Evolutionary conservation across 1,284 basidiomycete species (phyloP), one percentile per base, ranked within the genome.

Genomic region (Melampsora abietis-canadensis): DNA sequence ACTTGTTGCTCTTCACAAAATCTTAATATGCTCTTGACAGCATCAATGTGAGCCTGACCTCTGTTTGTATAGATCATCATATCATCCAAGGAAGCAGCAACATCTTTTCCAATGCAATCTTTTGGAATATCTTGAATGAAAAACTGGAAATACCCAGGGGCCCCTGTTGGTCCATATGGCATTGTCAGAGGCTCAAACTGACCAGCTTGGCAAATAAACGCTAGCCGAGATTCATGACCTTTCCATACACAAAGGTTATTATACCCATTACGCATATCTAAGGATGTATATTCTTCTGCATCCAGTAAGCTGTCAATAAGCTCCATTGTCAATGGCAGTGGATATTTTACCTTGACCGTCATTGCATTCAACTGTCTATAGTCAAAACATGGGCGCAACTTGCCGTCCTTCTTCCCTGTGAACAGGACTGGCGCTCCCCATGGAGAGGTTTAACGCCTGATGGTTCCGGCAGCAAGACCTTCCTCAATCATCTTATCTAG

Each of bases 351-450:
- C 24, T 63, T 63, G n/a, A 63, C 27, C 7, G 61, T 63, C 31
- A 63, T 19, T 8, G 61, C 10, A 31, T 63, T 63, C 24, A 86
- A 79, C 19, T 63, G 4, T 12, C 19, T 7, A 37, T 63, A 63
- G 61, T 64, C 62, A 64, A 64, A 64, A 27, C 62, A 64, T n/a
- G 62, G 62, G 7, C 34, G 21, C 14, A 64, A 37, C 19, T 34
- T 64, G 8, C 62, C 62, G 34, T 64, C 82, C 77, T 85, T 86
- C 77, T 86, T 86, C 61, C 81, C 81, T 44, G 85, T 81, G 75
- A 86, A 87, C 0, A 87, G 80, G 4, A 64, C 62, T 10, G 62
- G 30, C 12, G 62, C 62, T n/a, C 24, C 62, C 62, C 62, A 64
- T 31, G 62, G 62, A 15, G 62, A 64, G 4, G 27, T 64, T 8